phyloP scores from a whole-genome alignment of 1,284 basidiomycete genomes.

The Sanguinoderma infundibulare region DNA sequence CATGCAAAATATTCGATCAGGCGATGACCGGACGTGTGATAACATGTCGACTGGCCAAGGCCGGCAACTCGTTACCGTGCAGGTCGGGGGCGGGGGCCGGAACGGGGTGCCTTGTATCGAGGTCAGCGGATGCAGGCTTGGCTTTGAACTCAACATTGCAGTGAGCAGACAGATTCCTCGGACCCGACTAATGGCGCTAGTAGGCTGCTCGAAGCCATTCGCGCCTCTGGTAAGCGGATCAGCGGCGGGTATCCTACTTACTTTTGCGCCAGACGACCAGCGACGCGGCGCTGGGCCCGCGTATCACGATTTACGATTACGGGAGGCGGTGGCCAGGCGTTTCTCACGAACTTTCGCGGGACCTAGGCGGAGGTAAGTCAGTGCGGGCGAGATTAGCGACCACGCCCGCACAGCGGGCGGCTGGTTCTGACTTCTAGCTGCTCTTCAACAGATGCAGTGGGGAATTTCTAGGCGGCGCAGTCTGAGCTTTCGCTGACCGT shows the following conservation, averaged over 20 bases:
- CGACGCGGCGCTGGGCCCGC: background rate
- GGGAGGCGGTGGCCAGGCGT: constrained; percentile 1
- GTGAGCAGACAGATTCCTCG: background rate
- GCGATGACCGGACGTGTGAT: background rate
- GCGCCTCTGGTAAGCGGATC: constrained; percentile 2
- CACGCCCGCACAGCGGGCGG: background rate
- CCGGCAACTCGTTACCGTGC: background rate
- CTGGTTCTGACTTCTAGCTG: background rate
- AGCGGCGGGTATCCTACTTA: background rate
- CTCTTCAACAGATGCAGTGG: background rate
- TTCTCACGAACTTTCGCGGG: constrained; percentile 11
- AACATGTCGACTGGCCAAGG: background rate
- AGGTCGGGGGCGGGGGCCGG: background rate
- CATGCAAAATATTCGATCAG: background rate
- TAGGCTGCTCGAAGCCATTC: too few relatives aligned
- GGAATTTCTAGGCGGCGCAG: background rate
- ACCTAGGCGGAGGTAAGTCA: background rate
- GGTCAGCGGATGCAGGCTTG: too few relatives aligned
- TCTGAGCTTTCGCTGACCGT: constrained; percentile 5
- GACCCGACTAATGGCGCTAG: background rate
- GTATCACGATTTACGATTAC: constrained; percentile 1
- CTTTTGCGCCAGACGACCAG: background rate
- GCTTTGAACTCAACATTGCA: background rate
- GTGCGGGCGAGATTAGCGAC: background rate
- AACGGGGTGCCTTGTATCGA: background rate